Conservation (phyloP, 345 rosid species). For the Clarkia xantiana region DNA sequence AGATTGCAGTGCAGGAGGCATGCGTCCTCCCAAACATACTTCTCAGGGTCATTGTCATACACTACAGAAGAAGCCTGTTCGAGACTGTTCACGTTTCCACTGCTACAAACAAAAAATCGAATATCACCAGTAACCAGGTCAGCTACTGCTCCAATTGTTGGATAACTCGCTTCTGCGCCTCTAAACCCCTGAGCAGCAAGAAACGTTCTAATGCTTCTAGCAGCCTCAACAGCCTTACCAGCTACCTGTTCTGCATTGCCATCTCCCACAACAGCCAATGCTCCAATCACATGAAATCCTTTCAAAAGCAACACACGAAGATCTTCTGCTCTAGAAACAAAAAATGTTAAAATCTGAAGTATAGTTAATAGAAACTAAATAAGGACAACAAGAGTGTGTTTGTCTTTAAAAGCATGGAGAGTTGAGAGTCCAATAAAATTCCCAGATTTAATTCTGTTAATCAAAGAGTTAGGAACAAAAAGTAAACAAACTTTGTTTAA, state of each 20-base stretch:
- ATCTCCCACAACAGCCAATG: constrained; percentile 30
- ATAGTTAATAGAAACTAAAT: background rate
- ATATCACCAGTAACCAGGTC: constrained; percentile 24
- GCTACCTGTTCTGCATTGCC: constrained; percentile 32
- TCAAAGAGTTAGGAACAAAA: too few species aligned
- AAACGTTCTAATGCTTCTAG: constrained; percentile 36
- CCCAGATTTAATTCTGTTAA: too few species aligned
- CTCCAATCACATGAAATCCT: constrained; percentile 74
- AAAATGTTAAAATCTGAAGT: background rate
- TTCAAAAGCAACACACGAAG: constrained; percentile 41
- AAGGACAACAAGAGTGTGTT: background rate
- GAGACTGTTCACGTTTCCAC: constrained; percentile 20
- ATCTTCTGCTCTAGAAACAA: constrained; percentile 39
- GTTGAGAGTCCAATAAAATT: too few species aligned
- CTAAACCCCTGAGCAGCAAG: constrained; percentile 21
- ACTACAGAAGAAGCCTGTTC: constrained; percentile 38
- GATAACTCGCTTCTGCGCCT: constrained; percentile 20
- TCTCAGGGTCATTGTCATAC: constrained; percentile 46
- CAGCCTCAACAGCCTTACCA: constrained; percentile 34
- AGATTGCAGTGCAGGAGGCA: constrained; percentile 73
- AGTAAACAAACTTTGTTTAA: too few species aligned
- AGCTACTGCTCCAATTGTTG: constrained; percentile 52
- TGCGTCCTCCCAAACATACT: constrained; percentile 66
- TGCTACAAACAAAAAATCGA: constrained; percentile 37
- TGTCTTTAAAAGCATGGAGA: background rate